Percentiles rank a stretch among this genome's conserved stretches.
These are phyloP conservation scores for Botryotinia globosa DNA, from an alignment of 2,329 filamentous ascomycete species.

Conservation along the genomic window DNA sequence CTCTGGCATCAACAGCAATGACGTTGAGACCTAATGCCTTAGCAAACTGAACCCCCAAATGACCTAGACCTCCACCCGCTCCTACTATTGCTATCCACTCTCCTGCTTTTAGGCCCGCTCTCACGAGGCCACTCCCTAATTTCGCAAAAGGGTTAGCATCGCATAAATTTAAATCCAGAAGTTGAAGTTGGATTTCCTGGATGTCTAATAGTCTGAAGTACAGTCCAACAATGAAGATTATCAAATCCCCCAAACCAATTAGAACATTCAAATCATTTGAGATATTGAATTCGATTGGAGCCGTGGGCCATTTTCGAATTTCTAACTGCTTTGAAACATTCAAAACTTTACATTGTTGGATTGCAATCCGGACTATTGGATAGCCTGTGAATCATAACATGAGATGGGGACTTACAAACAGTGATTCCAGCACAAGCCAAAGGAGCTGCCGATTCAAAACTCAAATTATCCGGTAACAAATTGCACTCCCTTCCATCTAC, in stretches of 20 bases:
- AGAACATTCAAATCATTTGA: too few relatives aligned
- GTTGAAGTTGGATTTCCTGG: too few relatives aligned
- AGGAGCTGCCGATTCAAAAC: constrained; percentile 52
- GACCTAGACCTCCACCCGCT: constrained; percentile 52
- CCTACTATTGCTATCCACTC: constrained; percentile 48
- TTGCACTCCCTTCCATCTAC: constrained; percentile 49
- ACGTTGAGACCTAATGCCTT: constrained; percentile 50
- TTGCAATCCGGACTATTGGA: too few relatives aligned
- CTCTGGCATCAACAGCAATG: constrained; percentile 46
- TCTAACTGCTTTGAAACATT: too few relatives aligned
- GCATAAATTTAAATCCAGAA: not conserved
- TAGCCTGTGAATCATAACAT: too few relatives aligned
- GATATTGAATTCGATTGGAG: too few relatives aligned
- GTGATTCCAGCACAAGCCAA: constrained; percentile 52
- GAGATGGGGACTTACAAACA: constrained; percentile 33
- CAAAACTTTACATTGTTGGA: too few relatives aligned
- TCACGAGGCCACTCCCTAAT: constrained; percentile 39
- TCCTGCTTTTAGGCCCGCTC: constrained; percentile 35
- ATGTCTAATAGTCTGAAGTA: too few relatives aligned
- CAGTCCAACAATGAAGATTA: too few relatives aligned
- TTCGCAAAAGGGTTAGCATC: not conserved
- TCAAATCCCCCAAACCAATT: too few relatives aligned
- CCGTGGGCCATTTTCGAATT: too few relatives aligned
- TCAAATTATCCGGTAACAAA: constrained; percentile 48
- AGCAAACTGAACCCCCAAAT: constrained; percentile 51